Evolutionary conservation across 2,329 filamentous ascomycete species (phyloP).

Genomic region (Penicillium verrucosum): DNA sequence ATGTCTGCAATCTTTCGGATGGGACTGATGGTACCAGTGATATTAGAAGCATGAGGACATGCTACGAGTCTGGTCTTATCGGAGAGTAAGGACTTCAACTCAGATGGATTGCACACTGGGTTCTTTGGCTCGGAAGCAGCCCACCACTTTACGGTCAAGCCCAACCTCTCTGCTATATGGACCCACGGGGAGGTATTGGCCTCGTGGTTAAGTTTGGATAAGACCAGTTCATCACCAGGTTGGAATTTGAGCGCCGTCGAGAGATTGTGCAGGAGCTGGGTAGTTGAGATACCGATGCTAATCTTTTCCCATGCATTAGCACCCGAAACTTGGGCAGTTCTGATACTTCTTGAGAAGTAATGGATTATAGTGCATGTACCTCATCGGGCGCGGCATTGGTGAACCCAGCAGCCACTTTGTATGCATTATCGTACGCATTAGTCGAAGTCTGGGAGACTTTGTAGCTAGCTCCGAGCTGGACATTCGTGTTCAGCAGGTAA

Average conservation of each 20-base stretch:
- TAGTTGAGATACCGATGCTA: constrained; percentile 66
- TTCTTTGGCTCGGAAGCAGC: constrained; percentile 49
- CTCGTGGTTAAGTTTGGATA: constrained; percentile 73
- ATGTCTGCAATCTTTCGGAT: constrained; percentile 35
- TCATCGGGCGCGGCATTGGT: constrained; percentile 66
- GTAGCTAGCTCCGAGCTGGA: constrained; percentile 73
- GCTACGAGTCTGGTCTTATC: constrained; percentile 66
- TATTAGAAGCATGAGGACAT: constrained; percentile 71
- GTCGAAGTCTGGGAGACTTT: constrained; percentile 58
- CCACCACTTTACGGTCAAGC: constrained; percentile 70
- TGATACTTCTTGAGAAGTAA: not conserved
- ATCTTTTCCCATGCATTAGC: constrained; percentile 10
- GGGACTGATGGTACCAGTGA: constrained; percentile 66
- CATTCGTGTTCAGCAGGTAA: constrained; percentile 67
- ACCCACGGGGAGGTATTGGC: constrained; percentile 74
- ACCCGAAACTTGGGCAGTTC: not conserved
- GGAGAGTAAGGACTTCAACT: constrained; percentile 59
- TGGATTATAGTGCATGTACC: constrained; percentile 39
- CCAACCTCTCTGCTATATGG: constrained; percentile 59
- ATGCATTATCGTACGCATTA: constrained; percentile 57
- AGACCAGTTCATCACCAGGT: constrained; percentile 62
- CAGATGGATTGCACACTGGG: constrained; percentile 57
- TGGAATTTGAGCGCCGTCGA: constrained; percentile 54
- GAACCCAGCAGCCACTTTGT: constrained; percentile 64
- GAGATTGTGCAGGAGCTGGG: constrained; percentile 72